Percentiles rank a stretch among this genome's conserved stretches.
Evolutionary conservation across 2,329 filamentous ascomycete species (phyloP).

Genomic region (Eurotiales sp.): DNA sequence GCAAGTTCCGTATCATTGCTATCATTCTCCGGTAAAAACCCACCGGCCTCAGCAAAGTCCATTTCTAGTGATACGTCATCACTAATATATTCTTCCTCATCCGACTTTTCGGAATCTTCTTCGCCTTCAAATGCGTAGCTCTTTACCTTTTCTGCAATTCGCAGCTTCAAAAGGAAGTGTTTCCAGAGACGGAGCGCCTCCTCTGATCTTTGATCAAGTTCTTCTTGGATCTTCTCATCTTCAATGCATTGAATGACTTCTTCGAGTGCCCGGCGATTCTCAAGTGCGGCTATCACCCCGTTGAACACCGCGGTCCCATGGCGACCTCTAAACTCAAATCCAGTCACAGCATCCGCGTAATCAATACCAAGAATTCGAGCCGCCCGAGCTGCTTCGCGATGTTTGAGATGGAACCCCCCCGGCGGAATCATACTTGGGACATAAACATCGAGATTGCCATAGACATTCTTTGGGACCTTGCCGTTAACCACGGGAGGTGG

Average conservation of each 20-base stretch:
- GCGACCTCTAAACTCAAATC: conserved; percentile 81
- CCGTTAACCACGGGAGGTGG: conserved; percentile 73
- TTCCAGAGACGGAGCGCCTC: conserved; percentile 56
- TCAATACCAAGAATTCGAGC: conserved; percentile 75
- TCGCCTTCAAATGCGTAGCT: conserved; percentile 44
- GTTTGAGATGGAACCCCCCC: conserved; percentile 56
- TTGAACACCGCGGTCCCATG: conserved; percentile 79
- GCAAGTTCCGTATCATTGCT: not conserved
- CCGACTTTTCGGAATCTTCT: conserved; percentile 32
- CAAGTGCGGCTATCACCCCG: conserved; percentile 71
- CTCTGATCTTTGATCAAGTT: conserved; percentile 52
- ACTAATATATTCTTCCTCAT: conserved; percentile 34
- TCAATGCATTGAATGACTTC: conserved; percentile 66
- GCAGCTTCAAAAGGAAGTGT: conserved; percentile 58
- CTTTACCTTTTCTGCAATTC: conserved; percentile 70
- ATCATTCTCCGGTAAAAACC: conserved; percentile 26
- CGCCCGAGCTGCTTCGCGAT: conserved; percentile 62
- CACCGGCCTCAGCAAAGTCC: conserved; percentile 21
- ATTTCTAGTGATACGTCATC: conserved; percentile 27
- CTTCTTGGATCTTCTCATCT: conserved; percentile 61
- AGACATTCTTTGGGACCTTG: conserved; percentile 60
- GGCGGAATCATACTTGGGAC: conserved; percentile 61
- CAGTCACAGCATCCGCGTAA: conserved; percentile 83
- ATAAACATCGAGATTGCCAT: conserved; percentile 62
- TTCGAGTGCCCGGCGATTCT: conserved; percentile 68